Base-by-base conservation (phyloP, 306 rosid genomes). In the Castanea mollissima region DNA sequence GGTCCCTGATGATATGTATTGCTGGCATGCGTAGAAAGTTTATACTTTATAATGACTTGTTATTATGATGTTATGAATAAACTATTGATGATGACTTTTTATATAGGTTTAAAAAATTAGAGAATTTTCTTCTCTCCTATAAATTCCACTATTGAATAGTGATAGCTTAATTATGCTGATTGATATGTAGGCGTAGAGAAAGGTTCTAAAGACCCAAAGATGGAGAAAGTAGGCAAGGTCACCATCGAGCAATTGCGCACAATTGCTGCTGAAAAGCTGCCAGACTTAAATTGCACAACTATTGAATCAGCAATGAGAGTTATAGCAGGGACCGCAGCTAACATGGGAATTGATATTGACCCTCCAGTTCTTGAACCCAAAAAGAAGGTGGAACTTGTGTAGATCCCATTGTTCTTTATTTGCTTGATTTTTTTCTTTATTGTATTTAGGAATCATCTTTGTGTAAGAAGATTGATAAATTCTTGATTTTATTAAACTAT, bases 291-390 rank as follows among this genome's bases (percentile, higher is more conserved):
- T 76, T 95, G 98, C 92, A 32, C 94, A 6, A 91, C 68, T 51
- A 81, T 91, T 7, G 99, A 95, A 85, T 93, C 99, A 6, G 97
- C 98, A 49, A 91, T 95, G 98, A 93, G 99, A 87, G 87, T 95
- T 62, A 95, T 95, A 82, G 98, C 98, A 9, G 99, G 99, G 55
- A 95, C 99, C 9, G 98, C 99, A 14, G 99, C 98, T 65, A 95
- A 95, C 85, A 93, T 95, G 99, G 99, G 99, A 83, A 95, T 95
- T 31, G 99, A 93, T 5, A 83, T 95, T 55, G 99, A 95, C 81
- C 98, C 99, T 80, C 99, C 99, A 32, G 80, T 95, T 78, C 97
- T 91, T 59, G 93, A 85, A 85, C 87, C 87, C 74, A 93, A 93
- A 74, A 73, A 85, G 88, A 95, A 93, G 93, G 81, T 79, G 84